Conservation (phyloP, 495 filamentous ascomycete genomes). For the Hypomontagnella monticulosa region DNA sequence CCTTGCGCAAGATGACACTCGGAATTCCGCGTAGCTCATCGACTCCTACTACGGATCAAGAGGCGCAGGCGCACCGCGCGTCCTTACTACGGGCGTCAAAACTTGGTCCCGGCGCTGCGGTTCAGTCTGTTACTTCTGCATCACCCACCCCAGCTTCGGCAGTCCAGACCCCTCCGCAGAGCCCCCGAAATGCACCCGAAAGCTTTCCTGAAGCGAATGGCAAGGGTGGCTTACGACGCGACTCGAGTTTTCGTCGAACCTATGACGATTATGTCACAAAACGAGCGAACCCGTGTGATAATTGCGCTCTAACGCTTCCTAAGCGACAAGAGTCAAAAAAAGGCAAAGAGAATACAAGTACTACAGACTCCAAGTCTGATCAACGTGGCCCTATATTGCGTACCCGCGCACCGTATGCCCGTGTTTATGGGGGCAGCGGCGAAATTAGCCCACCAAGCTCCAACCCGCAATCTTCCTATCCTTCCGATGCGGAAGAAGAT, state of each 20-base stretch:
- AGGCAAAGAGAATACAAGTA: conserved; percentile 35
- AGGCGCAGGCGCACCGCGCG: conserved; percentile 53
- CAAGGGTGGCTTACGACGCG: conserved; percentile 50
- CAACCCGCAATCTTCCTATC: conserved; percentile 53
- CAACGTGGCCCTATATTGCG: conserved; percentile 54
- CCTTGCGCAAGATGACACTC: conserved; percentile 53
- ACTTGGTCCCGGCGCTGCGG: conserved; percentile 23
- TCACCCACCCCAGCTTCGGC: conserved; percentile 48
- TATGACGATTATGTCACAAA: conserved; percentile 66
- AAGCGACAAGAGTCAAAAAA: conserved; percentile 55
- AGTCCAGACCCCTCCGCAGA: conserved; percentile 70
- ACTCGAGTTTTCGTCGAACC: conserved; percentile 61
- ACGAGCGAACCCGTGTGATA: conserved; percentile 65
- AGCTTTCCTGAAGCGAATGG: conserved; percentile 41
- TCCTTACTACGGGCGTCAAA: conserved; percentile 49
- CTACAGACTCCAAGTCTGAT: conserved; percentile 45
- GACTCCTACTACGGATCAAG: conserved; percentile 51
- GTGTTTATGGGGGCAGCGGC: conserved; percentile 54
- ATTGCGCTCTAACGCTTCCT: conserved; percentile 69
- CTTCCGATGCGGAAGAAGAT: conserved; percentile 59
- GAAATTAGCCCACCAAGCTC: conserved; percentile 54
- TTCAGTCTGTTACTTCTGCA: conserved; percentile 19
- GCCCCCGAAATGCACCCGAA: conserved; percentile 59
- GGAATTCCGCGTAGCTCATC: conserved; percentile 51
- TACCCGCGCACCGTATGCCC: conserved; percentile 60